These are phyloP conservation scores for Cercospora sesami DNA, from an alignment of 2,329 filamentous ascomycete species.

Conservation along the genomic window DNA sequence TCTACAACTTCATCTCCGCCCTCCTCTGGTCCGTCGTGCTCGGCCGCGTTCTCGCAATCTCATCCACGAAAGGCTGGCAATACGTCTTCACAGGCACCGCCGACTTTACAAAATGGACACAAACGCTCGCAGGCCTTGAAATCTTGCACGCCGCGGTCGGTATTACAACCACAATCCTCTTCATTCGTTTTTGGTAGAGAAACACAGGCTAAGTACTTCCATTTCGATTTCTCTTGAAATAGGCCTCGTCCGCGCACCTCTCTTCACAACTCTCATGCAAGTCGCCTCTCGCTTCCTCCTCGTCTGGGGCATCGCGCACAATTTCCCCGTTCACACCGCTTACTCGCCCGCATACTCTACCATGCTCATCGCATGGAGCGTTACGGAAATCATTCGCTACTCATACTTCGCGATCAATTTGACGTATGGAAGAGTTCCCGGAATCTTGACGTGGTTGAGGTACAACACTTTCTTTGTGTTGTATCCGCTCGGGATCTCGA, in stretches of 20 bases:
- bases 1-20: slow-evolving; percentile 80
- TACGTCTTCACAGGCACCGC: slow-evolving; percentile 64
- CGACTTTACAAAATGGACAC: slow-evolving; percentile 72
- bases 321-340: slow-evolving; percentile 66
- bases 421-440: slow-evolving; percentile 57
- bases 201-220: slow-evolving; percentile 19
- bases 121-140: slow-evolving; percentile 81
- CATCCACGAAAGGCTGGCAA: slow-evolving; percentile 45
- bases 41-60: slow-evolving; percentile 62
- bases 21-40: slow-evolving; percentile 78
- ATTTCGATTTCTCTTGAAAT: not conserved
- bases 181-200: too few relatives aligned
- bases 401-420: slow-evolving; percentile 81
- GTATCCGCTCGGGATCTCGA: slow-evolving; percentile 87
- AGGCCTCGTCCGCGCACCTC: slow-evolving; percentile 83
- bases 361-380: slow-evolving; percentile 84
- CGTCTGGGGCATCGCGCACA: slow-evolving; percentile 78
- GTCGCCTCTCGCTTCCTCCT: slow-evolving; percentile 83
- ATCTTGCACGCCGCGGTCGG: slow-evolving; percentile 77
- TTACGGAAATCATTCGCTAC: slow-evolving; percentile 93
- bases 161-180: slow-evolving; percentile 40
- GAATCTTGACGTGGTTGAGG: slow-evolving; percentile 72
- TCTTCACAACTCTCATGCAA: slow-evolving; percentile 86
- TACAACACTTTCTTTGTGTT: slow-evolving; percentile 91
- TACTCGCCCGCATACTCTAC: slow-evolving; percentile 64